Evolutionary conservation across 2,329 filamentous ascomycete genomes (phyloP).

Genomic region (Chaetomiaceae sp.): DNA sequence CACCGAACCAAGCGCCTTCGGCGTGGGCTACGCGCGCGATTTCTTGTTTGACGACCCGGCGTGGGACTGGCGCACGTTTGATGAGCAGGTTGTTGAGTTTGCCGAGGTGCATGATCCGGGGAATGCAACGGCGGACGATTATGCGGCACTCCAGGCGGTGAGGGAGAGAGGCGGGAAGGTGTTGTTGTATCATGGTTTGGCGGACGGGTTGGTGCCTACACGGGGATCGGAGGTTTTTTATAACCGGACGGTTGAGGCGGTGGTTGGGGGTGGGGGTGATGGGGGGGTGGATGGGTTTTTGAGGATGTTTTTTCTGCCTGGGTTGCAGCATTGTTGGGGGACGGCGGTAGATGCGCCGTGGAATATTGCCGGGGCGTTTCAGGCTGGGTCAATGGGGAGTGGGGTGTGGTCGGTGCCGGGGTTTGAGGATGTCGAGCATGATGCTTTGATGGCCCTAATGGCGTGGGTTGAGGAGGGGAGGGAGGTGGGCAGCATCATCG

Average conservation of each 20-base stretch:
- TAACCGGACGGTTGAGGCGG: slow-evolving; percentile 26
- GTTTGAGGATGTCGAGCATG: slow-evolving; percentile 32
- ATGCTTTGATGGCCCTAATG: slow-evolving; percentile 34
- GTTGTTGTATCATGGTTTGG: slow-evolving; percentile 38
- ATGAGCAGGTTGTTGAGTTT: slow-evolving; percentile 25
- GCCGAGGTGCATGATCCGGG: slow-evolving; percentile 28
- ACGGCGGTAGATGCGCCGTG: slow-evolving; percentile 33
- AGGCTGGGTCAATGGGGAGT: slow-evolving; percentile 26
- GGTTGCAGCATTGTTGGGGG: slow-evolving; percentile 44
- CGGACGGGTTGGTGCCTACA: slow-evolving; percentile 35
- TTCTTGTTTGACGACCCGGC: slow-evolving; percentile 28
- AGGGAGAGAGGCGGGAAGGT: slow-evolving; percentile 36
- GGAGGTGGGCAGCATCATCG: slow-evolving; percentile 20
- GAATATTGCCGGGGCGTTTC: slow-evolving; percentile 31
- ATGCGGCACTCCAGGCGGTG: slow-evolving; percentile 29
- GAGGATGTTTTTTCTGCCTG: slow-evolving; percentile 46
- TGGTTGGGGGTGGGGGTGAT: background rate
- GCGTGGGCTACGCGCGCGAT: slow-evolving; percentile 27
- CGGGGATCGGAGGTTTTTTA: slow-evolving; percentile 33
- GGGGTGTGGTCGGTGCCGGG: slow-evolving; percentile 34
- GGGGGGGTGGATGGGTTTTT: slow-evolving; percentile 42
- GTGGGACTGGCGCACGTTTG: slow-evolving; percentile 31
- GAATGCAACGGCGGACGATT: slow-evolving; percentile 28
- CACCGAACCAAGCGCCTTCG: slow-evolving; percentile 21
- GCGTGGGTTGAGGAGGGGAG: slow-evolving; percentile 30